A percentile compares a stretch with the other conserved stretches of the same genome.
Evolutionary conservation across 306 rosid species (phyloP).

Genomic region (Pterocarpus macrocarpus): DNA sequence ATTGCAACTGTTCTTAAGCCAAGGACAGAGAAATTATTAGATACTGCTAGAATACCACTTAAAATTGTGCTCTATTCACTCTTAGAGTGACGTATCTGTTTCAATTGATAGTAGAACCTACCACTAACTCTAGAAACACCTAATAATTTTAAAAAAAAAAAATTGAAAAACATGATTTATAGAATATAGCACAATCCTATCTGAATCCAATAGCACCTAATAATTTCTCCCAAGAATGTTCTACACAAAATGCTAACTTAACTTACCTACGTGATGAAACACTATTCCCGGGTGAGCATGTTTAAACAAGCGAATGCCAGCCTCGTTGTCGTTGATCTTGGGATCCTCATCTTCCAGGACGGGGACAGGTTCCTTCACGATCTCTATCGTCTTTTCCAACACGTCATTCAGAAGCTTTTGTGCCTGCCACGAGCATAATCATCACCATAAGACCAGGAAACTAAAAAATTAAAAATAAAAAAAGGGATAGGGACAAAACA

Average conservation of each 20-base stretch:
- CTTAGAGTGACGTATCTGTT: no score
- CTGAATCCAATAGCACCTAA: no score
- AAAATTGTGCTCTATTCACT: no score
- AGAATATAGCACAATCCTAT: no score
- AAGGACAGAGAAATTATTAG: neutral
- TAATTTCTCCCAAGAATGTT: no score
- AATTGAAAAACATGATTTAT: no score
- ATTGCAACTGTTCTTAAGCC: slow-evolving; percentile 24
- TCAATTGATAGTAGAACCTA: no score
- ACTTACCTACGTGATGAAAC: slow-evolving; percentile 74
- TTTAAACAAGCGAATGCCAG: slow-evolving; percentile 80
- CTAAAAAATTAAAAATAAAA: neutral
- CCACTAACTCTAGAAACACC: no score
- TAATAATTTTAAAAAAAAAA: no score
- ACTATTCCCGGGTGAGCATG: slow-evolving; percentile 77
- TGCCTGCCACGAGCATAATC: slow-evolving; percentile 62
- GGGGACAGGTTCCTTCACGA: slow-evolving; percentile 60
- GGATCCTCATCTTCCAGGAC: slow-evolving; percentile 58
- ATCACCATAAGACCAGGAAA: slow-evolving; percentile 26
- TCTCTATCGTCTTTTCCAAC: slow-evolving; percentile 71
- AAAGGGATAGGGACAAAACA: slow-evolving; percentile 3
- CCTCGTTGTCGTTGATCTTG: slow-evolving; percentile 57
- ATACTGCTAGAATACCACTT: no score
- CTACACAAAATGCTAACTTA: neutral
- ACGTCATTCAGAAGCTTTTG: slow-evolving; percentile 80